Percentiles rank a stretch among this genome's conserved stretches.
Evolutionary conservation across 768 basidiomycete species (phyloP).

Genomic region (Leccinum variicolor): DNA sequence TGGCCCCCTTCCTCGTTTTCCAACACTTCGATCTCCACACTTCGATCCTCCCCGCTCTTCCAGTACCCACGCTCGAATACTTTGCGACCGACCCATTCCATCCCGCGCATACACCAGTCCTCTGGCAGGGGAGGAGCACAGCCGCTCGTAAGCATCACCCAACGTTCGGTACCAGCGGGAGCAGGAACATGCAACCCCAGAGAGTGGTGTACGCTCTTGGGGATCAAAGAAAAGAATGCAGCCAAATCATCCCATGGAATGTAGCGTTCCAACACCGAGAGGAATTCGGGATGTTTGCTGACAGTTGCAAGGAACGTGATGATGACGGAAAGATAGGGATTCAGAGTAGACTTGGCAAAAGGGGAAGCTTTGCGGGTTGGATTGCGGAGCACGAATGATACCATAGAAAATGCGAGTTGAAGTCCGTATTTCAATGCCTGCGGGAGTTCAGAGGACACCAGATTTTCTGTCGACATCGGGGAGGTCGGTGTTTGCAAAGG

Average conservation of each 20-base stretch:
- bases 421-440: constrained; percentile 70
- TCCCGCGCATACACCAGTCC: constrained; percentile 94
- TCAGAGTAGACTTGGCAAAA: constrained; percentile 55
- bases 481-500: constrained; percentile 23
- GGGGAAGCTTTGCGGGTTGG: constrained; percentile 59
- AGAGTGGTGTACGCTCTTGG: constrained; percentile 46
- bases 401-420: constrained; percentile 74
- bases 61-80: constrained; percentile 95
- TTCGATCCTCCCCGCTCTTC: constrained; percentile 70
- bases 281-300: constrained; percentile 58
- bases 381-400: constrained; percentile 65
- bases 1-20: constrained; percentile 55
- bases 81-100: constrained; percentile 92
- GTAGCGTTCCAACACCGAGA: constrained; percentile 63
- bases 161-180: constrained; percentile 44
- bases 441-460: constrained; percentile 46
- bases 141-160: constrained; percentile 66
- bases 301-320: constrained; percentile 87
- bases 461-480: constrained; percentile 31
- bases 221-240: constrained; percentile 57
- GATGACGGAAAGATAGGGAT: constrained; percentile 83
- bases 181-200: constrained; percentile 39
- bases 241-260: constrained; percentile 85
- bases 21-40: constrained; percentile 76
- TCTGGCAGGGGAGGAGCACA: constrained; percentile 77